These are phyloP conservation scores for Solanum virginianum DNA, from an alignment of 257 asterid species.

Conservation along the genomic window DNA sequence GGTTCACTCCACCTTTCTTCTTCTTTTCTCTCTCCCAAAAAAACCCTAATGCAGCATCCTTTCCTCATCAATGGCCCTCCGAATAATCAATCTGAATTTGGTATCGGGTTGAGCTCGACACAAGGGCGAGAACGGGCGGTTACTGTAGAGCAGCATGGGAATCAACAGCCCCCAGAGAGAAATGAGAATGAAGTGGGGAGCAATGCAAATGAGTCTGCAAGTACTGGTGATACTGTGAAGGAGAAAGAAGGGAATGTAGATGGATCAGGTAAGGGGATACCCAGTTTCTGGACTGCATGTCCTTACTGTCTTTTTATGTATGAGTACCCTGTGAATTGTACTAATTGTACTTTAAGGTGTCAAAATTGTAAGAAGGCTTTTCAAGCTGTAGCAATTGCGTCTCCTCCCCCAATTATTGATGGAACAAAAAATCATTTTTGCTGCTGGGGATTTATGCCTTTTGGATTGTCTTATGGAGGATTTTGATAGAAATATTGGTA, in stretches of 20 bases:
- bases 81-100: constrained; percentile 31
- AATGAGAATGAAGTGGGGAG: constrained; percentile 8
- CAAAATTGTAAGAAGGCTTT: constrained; percentile 71
- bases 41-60: constrained; percentile 50
- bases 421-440: constrained; percentile 52
- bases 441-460: constrained; percentile 68
- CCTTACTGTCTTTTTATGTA: constrained; percentile 78
- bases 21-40: too few relatives aligned
- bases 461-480: constrained; percentile 37
- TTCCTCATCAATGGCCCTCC: constrained; percentile 30
- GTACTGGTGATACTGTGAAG: constrained; percentile 1
- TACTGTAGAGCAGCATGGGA: constrained; percentile 7
- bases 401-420: constrained; percentile 60
- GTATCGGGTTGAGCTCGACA: neutral
- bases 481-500: constrained; percentile 23
- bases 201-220: constrained; percentile 16
- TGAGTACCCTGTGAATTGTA: constrained; percentile 54
- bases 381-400: constrained; percentile 55
- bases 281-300: constrained; percentile 61
- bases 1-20: too few relatives aligned
- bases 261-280: constrained; percentile 4
- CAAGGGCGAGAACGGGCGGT: neutral
- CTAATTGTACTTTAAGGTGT: constrained; percentile 56
- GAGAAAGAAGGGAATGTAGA: constrained; percentile 20
- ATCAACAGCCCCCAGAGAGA: neutral